Evolutionary conservation across 495 filamentous ascomycete species (phyloP).

Genomic region (Tricharina praecox): DNA sequence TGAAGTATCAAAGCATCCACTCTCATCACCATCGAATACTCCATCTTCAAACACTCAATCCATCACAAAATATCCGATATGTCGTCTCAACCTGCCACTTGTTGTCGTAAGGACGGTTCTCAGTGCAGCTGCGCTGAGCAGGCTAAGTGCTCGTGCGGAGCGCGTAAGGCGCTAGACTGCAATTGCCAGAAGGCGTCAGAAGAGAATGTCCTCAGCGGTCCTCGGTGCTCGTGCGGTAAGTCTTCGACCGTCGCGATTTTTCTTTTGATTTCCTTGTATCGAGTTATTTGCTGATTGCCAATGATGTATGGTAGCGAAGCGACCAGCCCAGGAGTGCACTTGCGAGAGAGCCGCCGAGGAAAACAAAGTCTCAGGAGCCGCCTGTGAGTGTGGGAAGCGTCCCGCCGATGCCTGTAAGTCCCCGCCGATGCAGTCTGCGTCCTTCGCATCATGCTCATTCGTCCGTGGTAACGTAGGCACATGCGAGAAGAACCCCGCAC

Average conservation of each 20-base stretch:
- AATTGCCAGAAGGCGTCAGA: constrained; percentile 57
- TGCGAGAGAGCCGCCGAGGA: constrained; percentile 58
- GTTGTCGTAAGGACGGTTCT: constrained; percentile 14
- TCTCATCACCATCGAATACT: too few species aligned
- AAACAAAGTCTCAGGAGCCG: constrained; percentile 45
- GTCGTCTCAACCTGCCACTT: constrained; percentile 14
- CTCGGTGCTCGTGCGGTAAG: constrained; percentile 71
- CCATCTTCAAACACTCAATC: too few species aligned
- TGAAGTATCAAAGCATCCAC: too few species aligned
- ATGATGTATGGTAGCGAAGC: constrained; percentile 36
- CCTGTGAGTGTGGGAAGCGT: constrained; percentile 65
- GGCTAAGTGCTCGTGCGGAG: constrained; percentile 72
- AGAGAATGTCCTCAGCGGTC: constrained; percentile 58
- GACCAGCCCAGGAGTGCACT: constrained; percentile 65
- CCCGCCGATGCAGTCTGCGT: constrained; percentile 6
- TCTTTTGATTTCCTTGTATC: too few species aligned
- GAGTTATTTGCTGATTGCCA: too few species aligned
- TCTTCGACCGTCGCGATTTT: too few species aligned
- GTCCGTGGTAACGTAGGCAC: constrained; percentile 17
- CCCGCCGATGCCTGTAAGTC: constrained; percentile 40
- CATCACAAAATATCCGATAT: too few species aligned
- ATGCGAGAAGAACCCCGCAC: constrained; percentile 20
- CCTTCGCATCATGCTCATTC: not conserved
- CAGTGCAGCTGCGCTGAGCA: constrained; percentile 30
- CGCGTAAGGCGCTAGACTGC: constrained; percentile 71